These are phyloP conservation scores for Zygnema circumcarinatum DNA, from an alignment of 139 green algal species.

Conservation along the genomic window DNA sequence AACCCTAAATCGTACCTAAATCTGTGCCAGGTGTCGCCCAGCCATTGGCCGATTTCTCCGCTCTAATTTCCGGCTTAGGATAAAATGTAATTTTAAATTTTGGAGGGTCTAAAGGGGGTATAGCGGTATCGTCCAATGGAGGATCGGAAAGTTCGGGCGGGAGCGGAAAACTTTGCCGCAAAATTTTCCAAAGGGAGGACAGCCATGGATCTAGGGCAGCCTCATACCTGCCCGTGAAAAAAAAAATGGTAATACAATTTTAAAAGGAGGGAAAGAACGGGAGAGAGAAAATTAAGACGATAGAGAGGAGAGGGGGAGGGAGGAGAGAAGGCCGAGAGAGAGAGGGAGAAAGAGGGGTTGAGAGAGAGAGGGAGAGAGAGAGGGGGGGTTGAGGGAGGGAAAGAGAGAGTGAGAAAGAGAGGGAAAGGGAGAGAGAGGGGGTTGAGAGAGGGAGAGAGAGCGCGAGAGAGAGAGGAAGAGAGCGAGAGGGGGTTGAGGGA, in stretches of 20 bases:
- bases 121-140: not conserved
- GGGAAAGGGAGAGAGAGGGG: no score
- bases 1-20: no score
- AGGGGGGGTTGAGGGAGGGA: no score
- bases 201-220: conserved; percentile 89
- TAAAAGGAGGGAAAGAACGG: conserved; percentile 26
- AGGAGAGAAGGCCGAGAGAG: no score
- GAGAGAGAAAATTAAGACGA: conserved; percentile 34
- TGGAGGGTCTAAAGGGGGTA: not conserved
- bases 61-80: no score
- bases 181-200: conserved; percentile 73
- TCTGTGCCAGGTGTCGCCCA: no score
- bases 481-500: not conserved
- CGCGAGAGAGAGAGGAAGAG: conserved; percentile 34
- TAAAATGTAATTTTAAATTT: not conserved
- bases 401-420: no score
- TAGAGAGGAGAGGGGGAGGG: no score
- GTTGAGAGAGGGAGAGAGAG: no score
- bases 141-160: not conserved
- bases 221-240: conserved; percentile 78
- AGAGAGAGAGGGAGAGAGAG: no score
- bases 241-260: not conserved
- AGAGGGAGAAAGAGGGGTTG: no score
- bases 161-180: conserved; percentile 45
- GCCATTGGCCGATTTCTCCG: no score